These are phyloP conservation scores for Ophiostoma pallidulum DNA, from an alignment of 2,329 filamentous ascomycete genomes.

Conservation along the genomic window DNA sequence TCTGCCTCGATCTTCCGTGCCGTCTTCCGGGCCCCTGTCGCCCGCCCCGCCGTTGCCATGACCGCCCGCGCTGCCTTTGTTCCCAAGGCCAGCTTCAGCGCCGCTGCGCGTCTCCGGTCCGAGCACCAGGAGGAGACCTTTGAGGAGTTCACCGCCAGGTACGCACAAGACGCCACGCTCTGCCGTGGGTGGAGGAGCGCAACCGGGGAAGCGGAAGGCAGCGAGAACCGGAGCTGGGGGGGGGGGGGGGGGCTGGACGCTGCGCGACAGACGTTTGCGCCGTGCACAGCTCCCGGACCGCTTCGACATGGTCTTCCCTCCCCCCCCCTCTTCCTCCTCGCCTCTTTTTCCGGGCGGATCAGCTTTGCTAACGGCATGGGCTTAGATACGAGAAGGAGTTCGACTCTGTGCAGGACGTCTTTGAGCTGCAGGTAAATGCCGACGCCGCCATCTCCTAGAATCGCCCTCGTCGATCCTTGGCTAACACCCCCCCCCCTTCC, in stretches of 20 bases:
- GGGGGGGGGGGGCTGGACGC: too few species aligned
- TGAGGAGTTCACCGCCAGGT: slow-evolving; percentile 98
- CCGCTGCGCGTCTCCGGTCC: slow-evolving; percentile 44
- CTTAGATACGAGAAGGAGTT: slow-evolving; percentile 98
- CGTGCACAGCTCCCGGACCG: too few species aligned
- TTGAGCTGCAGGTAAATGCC: slow-evolving; percentile 83
- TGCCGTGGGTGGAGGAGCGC: neutral
- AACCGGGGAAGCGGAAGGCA: too few species aligned
- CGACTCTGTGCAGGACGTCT: slow-evolving; percentile 92
- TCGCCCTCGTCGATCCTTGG: neutral
- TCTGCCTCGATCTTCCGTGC: slow-evolving; percentile 59
- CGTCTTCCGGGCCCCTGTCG: slow-evolving; percentile 51
- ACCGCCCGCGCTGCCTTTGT: slow-evolving; percentile 44
- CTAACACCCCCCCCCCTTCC: slow-evolving; percentile 1
- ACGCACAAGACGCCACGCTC: too few species aligned
- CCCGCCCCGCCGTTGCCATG: slow-evolving; percentile 38
- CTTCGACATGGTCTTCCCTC: too few species aligned
- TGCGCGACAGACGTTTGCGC: too few species aligned
- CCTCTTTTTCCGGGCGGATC: too few species aligned
- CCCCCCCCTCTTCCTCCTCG: too few species aligned
- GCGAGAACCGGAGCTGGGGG: too few species aligned
- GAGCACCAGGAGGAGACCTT: slow-evolving; percentile 91
- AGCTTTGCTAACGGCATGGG: slow-evolving; percentile 24
- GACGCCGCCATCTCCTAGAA: slow-evolving; percentile 23
- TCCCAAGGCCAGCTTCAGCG: slow-evolving; percentile 53